phyloP scores from a whole-genome alignment of 2,329 filamentous ascomycete genomes.

The Teratosphaeria gauchensis region DNA sequence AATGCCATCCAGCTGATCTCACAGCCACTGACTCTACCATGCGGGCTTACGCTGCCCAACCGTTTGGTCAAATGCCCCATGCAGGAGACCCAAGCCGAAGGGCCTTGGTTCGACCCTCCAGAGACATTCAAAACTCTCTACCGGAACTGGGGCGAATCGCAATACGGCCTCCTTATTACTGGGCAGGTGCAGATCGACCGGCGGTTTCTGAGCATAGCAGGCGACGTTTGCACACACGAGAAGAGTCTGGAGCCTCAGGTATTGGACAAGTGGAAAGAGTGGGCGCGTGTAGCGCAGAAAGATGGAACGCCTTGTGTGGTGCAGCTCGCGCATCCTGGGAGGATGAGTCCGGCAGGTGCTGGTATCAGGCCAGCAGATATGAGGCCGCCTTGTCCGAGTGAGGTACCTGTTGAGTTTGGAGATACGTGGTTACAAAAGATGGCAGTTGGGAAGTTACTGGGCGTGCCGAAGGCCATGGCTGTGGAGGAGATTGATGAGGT shows the following conservation, averaged over 20 bases:
- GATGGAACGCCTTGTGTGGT: conserved; percentile 35
- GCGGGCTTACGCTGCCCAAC: conserved; percentile 22
- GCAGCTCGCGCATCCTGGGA: conserved; percentile 37
- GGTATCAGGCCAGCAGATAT: conserved; percentile 29
- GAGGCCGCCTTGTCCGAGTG: conserved; percentile 28
- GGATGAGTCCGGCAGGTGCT: conserved; percentile 33
- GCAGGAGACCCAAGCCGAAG: conserved; percentile 27
- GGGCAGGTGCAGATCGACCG: conserved; percentile 38
- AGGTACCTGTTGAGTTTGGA: conserved; percentile 33
- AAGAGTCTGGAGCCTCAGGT: conserved; percentile 14
- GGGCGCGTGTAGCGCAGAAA: conserved; percentile 27
- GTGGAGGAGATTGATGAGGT: conserved; percentile 44
- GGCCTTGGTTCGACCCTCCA: conserved; percentile 31
- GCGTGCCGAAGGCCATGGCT: conserved; percentile 49
- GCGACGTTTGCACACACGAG: conserved; percentile 22
- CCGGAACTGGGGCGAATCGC: conserved; percentile 38
- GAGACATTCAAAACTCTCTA: conserved; percentile 39
- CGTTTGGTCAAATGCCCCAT: conserved; percentile 39
- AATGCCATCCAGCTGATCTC: not conserved
- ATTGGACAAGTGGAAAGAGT: conserved; percentile 24
- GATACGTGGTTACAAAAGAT: conserved; percentile 28
- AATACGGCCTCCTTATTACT: conserved; percentile 35
- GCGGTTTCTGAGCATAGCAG: conserved; percentile 28
- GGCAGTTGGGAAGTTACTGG: conserved; percentile 19
- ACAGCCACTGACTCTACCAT: not conserved